Evolutionary conservation across 805 yeast species (phyloP), one percentile per base, ranked within the genome.

Genomic region (Spathaspora sp.): DNA sequence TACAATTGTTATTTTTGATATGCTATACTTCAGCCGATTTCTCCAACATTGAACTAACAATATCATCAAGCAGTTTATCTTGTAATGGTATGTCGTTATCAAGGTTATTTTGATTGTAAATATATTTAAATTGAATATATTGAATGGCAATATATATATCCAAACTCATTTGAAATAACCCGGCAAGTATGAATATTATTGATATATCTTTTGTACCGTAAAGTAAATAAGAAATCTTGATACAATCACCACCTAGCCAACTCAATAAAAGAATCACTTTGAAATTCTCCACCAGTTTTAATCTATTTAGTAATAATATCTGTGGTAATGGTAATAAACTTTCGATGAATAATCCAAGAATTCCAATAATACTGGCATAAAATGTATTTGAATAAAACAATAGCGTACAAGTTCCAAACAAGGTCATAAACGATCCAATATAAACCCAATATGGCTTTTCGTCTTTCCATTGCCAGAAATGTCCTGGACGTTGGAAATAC

Each of bases 161-260:
- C 53, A 89, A 73, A 19, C 79, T 62, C 84, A 87, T 87, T 70
- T 89, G 97, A 64, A 89, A 86, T 43, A 85, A 66, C 0, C 89
- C 94, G 51, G 90, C 90, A 46, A 81, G 61, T 8, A 87, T 75
- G 63, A 88, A 88, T 6, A 87, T 72, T 6, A 70, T 58, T 2
- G 91, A 84, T 28, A 88, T 80, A 57, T 87, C 78, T 49, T 78
- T 79, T 1, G 94, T 87, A 14, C 96, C 96, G 65, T 77, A 87
- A n/a, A 87, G 59, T 49, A 89, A 71, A 61, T 88, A 89, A 49
- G 85, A 73, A 20, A 89, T 80, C 64, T 92, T 92, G 39, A 89
- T 79, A 42, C 86, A 72, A 68, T 91, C 97, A 52, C 97, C 97
- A 53, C 93, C 85, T 4, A 91, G 72, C 97, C 97, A 91, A 60